Evolutionary conservation across 2,329 filamentous ascomycete genomes (phyloP).

Genomic region (Neodidymelliopsis sp.): DNA sequence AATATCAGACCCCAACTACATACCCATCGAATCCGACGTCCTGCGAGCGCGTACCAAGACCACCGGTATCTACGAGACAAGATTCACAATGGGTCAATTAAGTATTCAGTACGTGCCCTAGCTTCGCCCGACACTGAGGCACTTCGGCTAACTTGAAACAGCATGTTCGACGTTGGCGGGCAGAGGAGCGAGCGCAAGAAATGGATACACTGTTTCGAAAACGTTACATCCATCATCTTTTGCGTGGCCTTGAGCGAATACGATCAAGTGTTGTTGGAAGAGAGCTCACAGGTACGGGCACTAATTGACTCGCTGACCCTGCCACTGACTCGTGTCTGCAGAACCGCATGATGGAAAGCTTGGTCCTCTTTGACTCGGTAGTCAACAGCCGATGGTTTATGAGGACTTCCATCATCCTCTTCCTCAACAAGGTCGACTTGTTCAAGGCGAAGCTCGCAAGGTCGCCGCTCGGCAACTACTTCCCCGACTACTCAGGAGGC

Average conservation of each 20-base stretch:
- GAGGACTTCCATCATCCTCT: constrained; percentile 97
- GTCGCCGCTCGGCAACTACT: constrained; percentile 92
- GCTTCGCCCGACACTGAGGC: constrained; percentile 29
- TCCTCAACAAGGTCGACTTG: constrained; percentile 98
- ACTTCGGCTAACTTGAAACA: constrained; percentile 55
- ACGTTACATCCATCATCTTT: constrained; percentile 99
- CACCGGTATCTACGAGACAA: constrained; percentile 97
- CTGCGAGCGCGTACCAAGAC: constrained; percentile 96
- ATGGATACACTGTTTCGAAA: constrained; percentile 99
- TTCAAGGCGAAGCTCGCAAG: constrained; percentile 94
- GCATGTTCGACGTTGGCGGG: constrained; percentile 99
- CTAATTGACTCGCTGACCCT: constrained; percentile 10
- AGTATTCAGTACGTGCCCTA: constrained; percentile 86
- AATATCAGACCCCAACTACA: constrained; percentile 84
- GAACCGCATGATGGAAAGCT: constrained; percentile 99
- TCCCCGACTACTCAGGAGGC: constrained; percentile 96
- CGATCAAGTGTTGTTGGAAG: constrained; percentile 94
- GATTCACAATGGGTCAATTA: constrained; percentile 97
- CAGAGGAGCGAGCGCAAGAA: constrained; percentile 98
- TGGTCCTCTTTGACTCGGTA: constrained; percentile 95
- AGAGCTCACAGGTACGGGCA: constrained; percentile 85
- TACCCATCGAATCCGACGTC: constrained; percentile 93
- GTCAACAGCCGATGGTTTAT: constrained; percentile 99
- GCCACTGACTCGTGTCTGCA: constrained; percentile 52
- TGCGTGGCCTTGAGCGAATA: constrained; percentile 98